These are phyloP conservation scores for Penicillium sp. DNA, from an alignment of 2,329 filamentous ascomycete genomes.

Conservation along the genomic window DNA sequence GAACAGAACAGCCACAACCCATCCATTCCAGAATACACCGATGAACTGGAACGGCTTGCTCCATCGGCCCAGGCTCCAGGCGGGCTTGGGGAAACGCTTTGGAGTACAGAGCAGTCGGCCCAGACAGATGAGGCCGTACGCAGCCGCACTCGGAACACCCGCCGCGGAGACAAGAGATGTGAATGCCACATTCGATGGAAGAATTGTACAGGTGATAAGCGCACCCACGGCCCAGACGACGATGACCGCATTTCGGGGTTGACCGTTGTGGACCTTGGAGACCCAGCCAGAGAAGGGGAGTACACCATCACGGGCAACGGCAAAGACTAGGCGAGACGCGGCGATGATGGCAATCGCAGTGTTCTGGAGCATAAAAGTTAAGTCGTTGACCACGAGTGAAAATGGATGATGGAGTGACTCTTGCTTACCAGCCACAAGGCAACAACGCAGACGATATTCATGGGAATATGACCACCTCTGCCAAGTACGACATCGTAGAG, in stretches of 20 bases:
- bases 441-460: conserved; percentile 58
- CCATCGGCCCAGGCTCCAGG: conserved; percentile 52
- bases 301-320: conserved; percentile 54
- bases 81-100: conserved; percentile 34
- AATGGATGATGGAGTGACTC: too few relatives aligned
- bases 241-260: conserved; percentile 64
- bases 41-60: conserved; percentile 56
- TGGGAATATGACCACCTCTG: conserved; percentile 61
- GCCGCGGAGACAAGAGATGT: conserved; percentile 59
- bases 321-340: conserved; percentile 59
- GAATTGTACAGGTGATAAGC: conserved; percentile 62
- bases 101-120: conserved; percentile 54
- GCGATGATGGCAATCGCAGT: conserved; percentile 64
- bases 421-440: conserved; percentile 30
- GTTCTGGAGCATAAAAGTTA: conserved; percentile 44
- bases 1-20: conserved; percentile 55
- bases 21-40: conserved; percentile 55
- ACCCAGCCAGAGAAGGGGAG: conserved; percentile 64
- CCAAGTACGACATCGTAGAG: conserved; percentile 63
- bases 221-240: conserved; percentile 61
- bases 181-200: conserved; percentile 60
- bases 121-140: conserved; percentile 57
- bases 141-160: conserved; percentile 57
- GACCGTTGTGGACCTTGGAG: conserved; percentile 58
- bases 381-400: too few relatives aligned